phyloP scores from a whole-genome alignment of 2,329 filamentous ascomycete species.

The Neurospora crassa region DNA sequence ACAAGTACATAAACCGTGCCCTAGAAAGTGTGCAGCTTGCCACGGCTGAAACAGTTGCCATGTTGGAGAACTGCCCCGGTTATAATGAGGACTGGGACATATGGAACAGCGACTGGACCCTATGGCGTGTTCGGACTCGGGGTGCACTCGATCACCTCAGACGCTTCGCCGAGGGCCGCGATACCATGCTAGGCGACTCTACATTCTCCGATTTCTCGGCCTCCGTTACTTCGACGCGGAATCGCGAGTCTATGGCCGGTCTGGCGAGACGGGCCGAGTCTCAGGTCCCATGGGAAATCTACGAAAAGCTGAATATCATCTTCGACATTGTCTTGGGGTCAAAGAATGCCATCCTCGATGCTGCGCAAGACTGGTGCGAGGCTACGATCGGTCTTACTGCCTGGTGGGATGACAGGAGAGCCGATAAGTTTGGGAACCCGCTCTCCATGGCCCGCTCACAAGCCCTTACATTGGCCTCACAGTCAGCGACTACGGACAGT shows the following conservation, averaged over 20 bases:
- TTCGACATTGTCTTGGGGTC: conserved; percentile 76
- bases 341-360: conserved; percentile 62
- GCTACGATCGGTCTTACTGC: conserved; percentile 72
- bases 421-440: conserved; percentile 26
- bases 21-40: conserved; percentile 71
- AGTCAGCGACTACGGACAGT: conserved; percentile 44
- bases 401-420: conserved; percentile 78
- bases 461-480: conserved; percentile 28
- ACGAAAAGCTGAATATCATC: conserved; percentile 70
- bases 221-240: conserved; percentile 27
- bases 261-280: conserved; percentile 71
- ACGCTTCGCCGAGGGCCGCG: conserved; percentile 63
- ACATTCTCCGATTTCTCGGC: conserved; percentile 23
- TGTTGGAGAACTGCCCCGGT: conserved; percentile 67
- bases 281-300: conserved; percentile 81
- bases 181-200: conserved; percentile 22
- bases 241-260: conserved; percentile 48
- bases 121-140: conserved; percentile 69
- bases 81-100: conserved; percentile 70
- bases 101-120: conserved; percentile 68
- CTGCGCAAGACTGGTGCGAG: conserved; percentile 86
- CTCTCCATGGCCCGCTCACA: conserved; percentile 30
- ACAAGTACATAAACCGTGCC: conserved; percentile 64
- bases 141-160: conserved; percentile 62
- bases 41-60: conserved; percentile 54